A percentile compares a stretch with the other conserved stretches of the same genome.
Conservation (phyloP, 164 flowering plant species). For the Macadamia tetraphylla region DNA sequence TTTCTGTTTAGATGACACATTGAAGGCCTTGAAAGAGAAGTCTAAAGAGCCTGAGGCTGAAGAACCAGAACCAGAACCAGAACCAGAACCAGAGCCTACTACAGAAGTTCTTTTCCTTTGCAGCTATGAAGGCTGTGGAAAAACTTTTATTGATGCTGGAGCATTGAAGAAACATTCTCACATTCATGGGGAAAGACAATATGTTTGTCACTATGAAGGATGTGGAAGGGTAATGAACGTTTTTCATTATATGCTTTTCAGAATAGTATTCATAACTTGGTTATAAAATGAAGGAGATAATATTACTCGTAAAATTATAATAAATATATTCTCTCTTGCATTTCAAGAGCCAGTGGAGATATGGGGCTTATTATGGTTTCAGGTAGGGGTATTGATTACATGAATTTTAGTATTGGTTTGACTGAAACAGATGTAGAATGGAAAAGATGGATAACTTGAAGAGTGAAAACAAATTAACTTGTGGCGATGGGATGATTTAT, state of each 20-base stretch:
- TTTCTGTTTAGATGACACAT: conserved; percentile 39
- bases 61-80: conserved; percentile 73
- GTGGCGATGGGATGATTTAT: no score
- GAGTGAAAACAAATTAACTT: no score
- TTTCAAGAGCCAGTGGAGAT: no score
- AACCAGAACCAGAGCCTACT: conserved; percentile 45
- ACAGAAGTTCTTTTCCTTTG: conserved; percentile 96
- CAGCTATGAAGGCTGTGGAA: conserved; percentile 97
- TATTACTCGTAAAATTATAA: background rate
- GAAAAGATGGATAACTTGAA: no score
- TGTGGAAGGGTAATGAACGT: conserved; percentile 70
- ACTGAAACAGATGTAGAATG: no score
- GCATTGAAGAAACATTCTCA: conserved; percentile 94
- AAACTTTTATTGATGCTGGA: conserved; percentile 92
- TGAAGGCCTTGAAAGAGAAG: conserved; percentile 65
- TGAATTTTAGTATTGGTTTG: no score
- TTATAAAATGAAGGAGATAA: background rate
- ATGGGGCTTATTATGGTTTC: background rate
- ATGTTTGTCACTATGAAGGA: conserved; percentile 77
- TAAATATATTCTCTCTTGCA: no score
- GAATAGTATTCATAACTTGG: background rate
- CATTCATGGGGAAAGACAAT: conserved; percentile 95
- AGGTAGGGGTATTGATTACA: background rate
- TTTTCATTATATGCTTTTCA: background rate
- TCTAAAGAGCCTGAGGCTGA: conserved; percentile 57